Evolutionary conservation across 495 filamentous ascomycete species (phyloP).

Genomic region (Neurospora sp.): DNA sequence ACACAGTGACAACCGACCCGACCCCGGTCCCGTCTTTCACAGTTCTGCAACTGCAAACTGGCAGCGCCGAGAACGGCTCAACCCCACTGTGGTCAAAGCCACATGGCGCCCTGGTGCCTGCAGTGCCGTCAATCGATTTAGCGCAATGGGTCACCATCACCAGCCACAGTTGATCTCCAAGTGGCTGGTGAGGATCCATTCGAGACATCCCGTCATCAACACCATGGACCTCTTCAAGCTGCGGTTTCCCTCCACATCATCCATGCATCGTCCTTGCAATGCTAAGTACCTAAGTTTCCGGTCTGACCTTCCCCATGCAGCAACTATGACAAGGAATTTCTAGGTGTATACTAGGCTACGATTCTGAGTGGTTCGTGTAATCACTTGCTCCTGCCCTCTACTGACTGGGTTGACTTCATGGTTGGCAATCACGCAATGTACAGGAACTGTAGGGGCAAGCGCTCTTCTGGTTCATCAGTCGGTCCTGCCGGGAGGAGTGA

Average conservation of each 20-base stretch:
- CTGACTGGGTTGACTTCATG: background rate
- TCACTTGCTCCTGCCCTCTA: background rate
- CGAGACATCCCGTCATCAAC: background rate
- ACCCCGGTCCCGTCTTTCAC: background rate
- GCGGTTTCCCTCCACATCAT: background rate
- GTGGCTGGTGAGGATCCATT: background rate
- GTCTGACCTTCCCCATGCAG: background rate
- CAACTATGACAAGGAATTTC: background rate
- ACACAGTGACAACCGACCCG: slow-evolving; percentile 7
- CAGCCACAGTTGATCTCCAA: background rate
- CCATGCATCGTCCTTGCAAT: background rate
- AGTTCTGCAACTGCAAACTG: background rate
- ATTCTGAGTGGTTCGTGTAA: background rate
- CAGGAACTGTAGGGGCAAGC: background rate
- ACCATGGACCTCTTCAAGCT: background rate
- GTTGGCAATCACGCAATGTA: background rate
- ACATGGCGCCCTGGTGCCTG: background rate
- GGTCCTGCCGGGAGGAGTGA: too few species aligned
- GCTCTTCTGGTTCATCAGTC: background rate
- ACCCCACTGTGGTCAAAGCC: background rate
- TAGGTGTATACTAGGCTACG: too few species aligned
- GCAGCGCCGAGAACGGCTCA: background rate
- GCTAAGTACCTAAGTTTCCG: background rate
- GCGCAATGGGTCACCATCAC: background rate
- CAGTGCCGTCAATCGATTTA: background rate